Base-by-base conservation (phyloP, 2,329 filamentous ascomycete genomes). In the Colletotrichum eleusines region DNA sequence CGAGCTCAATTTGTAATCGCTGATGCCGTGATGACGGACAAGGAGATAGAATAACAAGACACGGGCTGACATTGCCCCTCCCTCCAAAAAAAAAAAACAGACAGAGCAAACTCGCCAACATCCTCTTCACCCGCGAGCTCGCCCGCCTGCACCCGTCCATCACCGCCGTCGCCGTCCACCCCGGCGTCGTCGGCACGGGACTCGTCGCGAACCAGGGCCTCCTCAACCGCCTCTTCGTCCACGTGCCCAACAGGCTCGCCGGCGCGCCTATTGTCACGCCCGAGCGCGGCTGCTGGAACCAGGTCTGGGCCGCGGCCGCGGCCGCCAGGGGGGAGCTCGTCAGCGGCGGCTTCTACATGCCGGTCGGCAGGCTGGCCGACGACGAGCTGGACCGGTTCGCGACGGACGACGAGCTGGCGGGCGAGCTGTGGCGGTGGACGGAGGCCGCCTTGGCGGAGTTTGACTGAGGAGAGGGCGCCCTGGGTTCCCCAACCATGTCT, bases 341-440 rank as follows among this genome's bases (percentile, higher is more conserved):
- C 2, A 69, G 55, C 18, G 75, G 74, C 23, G 75, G 72, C 1
- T 74, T 76, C 18, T 79, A 78, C 50, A 74, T 75, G 66, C 79
- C 80, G 0, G 77, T 80, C 8, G 77, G 76, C 0, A 71, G 72
- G 59, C 44, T 63, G 14, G 73, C 75, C 20, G 61, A 62, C 5
- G 75, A 76, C 1, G 74, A 75, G 55, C 69, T 69, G n/a, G 63
- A 61, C 60, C 75, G 74, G 44, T 75, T 73, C 46, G 69, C 69
- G 18, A 60, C 40, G 58, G 76, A 78, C 66, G 74, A 77, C 48
- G 71, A 77, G 5, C 63, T 83, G 62, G 79, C 76, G 1, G 76
- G 74, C 61, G 74, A 77, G 75, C 59, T 84, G 69, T 84, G 81
- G 81, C 74, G 78, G 28, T 84, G 81, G 80, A 83, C 81, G 11